Evolutionary conservation across 164 flowering plant genomes (phyloP).

Genomic region (Macadamia integrifolia): DNA sequence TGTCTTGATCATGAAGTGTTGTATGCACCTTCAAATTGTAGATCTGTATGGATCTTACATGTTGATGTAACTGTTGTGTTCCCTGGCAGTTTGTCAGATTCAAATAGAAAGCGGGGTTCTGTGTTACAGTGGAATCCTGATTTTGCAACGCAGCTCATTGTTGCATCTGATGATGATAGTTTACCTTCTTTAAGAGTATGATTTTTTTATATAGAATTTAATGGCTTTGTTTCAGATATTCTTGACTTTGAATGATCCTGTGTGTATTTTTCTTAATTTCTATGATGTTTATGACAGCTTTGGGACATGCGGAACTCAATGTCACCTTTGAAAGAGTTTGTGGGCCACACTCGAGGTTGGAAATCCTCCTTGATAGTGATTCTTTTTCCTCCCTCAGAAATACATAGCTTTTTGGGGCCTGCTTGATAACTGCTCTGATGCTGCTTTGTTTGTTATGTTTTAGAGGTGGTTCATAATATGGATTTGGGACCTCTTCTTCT

Average conservation of each 20-base stretch:
- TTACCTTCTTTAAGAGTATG: conserved; percentile 78
- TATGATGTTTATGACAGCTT: conserved; percentile 45
- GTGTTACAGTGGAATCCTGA: conserved; percentile 99
- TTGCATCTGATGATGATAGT: conserved; percentile 93
- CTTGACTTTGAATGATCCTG: too few relatives aligned
- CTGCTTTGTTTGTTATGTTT: neutral
- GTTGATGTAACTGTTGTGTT: conserved; percentile 3
- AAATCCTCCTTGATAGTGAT: neutral
- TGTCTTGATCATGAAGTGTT: neutral
- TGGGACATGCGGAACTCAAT: conserved; percentile 92
- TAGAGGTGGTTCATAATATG: neutral
- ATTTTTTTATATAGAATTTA: neutral
- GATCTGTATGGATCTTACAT: neutral
- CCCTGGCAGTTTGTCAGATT: conserved; percentile 67
- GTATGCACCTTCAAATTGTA: neutral
- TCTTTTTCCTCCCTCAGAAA: neutral
- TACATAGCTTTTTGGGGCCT: too few relatives aligned
- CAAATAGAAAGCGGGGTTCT: conserved; percentile 84
- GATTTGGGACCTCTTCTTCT: neutral
- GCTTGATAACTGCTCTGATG: too few relatives aligned
- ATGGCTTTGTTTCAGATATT: neutral
- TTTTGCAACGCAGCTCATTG: conserved; percentile 86
- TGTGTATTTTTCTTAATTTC: neutral
- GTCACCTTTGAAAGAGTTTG: conserved; percentile 80
- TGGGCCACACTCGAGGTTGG: conserved; percentile 91